These are phyloP conservation scores for Metroxylon sagu DNA, from an alignment of 176 grass and related monocot species.

Conservation along the genomic window DNA sequence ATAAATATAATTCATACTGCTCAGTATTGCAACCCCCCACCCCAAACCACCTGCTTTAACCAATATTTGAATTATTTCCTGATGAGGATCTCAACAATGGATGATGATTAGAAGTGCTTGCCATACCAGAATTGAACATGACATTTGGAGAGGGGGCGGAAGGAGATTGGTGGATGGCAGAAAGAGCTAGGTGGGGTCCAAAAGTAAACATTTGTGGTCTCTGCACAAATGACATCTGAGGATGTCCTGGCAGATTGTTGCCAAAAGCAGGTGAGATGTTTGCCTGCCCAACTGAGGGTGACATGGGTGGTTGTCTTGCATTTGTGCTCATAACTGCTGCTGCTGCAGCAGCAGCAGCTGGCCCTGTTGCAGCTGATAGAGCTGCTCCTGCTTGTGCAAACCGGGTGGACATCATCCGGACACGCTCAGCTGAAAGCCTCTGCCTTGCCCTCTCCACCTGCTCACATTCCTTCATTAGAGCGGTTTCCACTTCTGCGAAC, in stretches of 20 bases:
- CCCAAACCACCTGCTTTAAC: constrained; percentile 16
- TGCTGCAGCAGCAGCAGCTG: constrained; percentile 8
- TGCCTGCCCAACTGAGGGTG: constrained; percentile 28
- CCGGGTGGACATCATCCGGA: constrained; percentile 35
- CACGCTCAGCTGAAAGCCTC: constrained; percentile 48
- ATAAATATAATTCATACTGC: constrained; percentile 6
- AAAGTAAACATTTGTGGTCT: constrained; percentile 73
- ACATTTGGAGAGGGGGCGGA: constrained; percentile 28
- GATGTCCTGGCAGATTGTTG: constrained; percentile 43
- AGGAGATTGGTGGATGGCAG: constrained; percentile 43
- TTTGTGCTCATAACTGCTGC: constrained; percentile 26
- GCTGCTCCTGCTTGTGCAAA: constrained; percentile 16
- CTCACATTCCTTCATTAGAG: constrained; percentile 92
- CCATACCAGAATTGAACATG: constrained; percentile 48
- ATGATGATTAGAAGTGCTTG: constrained; percentile 48
- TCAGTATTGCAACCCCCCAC: constrained; percentile 12
- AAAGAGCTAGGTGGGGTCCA: constrained; percentile 50
- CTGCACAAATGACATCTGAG: constrained; percentile 60
- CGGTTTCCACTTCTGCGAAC: constrained; percentile 88
- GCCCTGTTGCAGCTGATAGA: constrained; percentile 5
- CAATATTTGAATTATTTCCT: constrained; percentile 65
- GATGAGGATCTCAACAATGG: constrained; percentile 55
- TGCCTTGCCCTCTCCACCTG: constrained; percentile 66
- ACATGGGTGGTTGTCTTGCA: constrained; percentile 26
- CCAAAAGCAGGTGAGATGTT: constrained; percentile 18